A percentile compares a stretch with the other conserved stretches of the same genome.
Evolutionary conservation across 2,329 filamentous ascomycete species (phyloP).

Genomic region (Colletotrichum kahawae): DNA sequence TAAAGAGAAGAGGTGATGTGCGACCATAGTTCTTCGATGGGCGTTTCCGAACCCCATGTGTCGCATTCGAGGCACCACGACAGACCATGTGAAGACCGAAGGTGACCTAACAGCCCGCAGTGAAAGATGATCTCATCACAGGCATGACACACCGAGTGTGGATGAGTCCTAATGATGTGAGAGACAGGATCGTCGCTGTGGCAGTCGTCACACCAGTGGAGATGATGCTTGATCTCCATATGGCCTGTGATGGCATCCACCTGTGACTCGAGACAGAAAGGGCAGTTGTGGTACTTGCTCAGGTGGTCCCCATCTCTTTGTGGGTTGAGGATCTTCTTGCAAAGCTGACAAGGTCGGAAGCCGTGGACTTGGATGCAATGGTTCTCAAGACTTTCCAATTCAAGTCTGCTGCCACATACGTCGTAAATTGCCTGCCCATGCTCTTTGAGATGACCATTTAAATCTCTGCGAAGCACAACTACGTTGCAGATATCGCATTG

Average conservation of each 20-base stretch:
- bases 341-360: not conserved
- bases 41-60: not conserved
- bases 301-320: accelerated
- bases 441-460: not conserved
- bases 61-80: not conserved
- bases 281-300: not conserved
- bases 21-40: not conserved
- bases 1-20: not conserved
- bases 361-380: not conserved
- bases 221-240: not conserved
- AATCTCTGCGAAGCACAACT: not conserved
- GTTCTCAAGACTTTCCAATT: not conserved
- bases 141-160: not conserved
- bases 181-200: not conserved
- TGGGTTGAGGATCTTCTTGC: not conserved
- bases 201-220: not conserved
- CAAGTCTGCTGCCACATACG: not conserved
- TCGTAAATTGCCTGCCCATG: not conserved
- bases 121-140: not conserved
- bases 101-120: not conserved
- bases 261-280: not conserved
- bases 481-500: not conserved
- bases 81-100: not conserved
- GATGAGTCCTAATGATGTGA: accelerated
- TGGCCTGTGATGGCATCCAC: not conserved